These are phyloP conservation scores for Wickerhamiella occidentalis DNA, from an alignment of 805 yeast genomes.

Conservation along the genomic window DNA sequence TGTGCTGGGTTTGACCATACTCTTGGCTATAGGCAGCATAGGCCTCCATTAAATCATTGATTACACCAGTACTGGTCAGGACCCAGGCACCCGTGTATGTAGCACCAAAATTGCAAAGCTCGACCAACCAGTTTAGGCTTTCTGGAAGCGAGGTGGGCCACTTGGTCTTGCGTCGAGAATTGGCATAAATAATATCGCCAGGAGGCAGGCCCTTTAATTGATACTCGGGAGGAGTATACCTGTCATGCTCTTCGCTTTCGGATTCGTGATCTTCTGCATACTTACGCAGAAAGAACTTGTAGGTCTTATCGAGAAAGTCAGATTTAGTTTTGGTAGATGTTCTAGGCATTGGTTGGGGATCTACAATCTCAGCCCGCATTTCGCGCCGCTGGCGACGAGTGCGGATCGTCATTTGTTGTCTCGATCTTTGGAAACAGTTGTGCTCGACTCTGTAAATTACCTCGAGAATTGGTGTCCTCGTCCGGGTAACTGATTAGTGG, in stretches of 20 bases:
- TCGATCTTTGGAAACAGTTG: neutral
- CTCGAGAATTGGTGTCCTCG: neutral
- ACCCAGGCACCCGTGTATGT: constrained; percentile 6
- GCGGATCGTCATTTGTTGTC: neutral
- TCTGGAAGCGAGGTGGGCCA: constrained; percentile 7
- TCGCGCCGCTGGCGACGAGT: constrained; percentile 1
- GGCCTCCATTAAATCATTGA: constrained; percentile 1
- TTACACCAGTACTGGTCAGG: neutral
- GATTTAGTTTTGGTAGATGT: neutral
- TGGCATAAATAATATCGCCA: neutral
- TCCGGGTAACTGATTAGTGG: constrained; percentile 2
- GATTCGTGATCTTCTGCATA: constrained; percentile 13
- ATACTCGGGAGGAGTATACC: constrained; percentile 20
- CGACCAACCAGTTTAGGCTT: neutral
- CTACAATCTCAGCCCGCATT: neutral
- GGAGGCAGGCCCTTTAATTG: neutral
- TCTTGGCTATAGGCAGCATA: neutral
- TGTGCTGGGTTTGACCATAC: neutral
- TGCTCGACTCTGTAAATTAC: neutral
- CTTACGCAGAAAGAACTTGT: neutral
- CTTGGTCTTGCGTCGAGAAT: neutral
- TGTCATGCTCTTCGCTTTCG: constrained; percentile 23
- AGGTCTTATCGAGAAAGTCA: constrained; percentile 3
- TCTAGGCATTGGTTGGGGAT: constrained; percentile 2
- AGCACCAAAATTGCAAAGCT: neutral